Base-by-base conservation (phyloP, 257 asterid species). In the Oldenlandia corymbosa region DNA sequence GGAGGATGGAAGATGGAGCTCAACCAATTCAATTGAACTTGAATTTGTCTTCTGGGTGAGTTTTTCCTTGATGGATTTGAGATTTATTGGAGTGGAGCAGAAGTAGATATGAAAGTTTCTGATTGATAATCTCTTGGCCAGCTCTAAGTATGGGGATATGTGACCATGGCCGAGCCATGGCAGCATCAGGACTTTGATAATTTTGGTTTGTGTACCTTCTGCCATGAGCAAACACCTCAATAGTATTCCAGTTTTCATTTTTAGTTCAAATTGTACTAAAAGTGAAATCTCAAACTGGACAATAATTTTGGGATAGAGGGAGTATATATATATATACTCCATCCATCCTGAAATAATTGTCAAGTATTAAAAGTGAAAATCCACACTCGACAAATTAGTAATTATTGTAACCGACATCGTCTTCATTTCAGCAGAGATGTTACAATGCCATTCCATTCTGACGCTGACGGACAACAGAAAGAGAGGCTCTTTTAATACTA, bases 141-240 rank as follows among this genome's bases (percentile, higher is more conserved):
- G 64, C 51, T 70, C 76, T 5, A 70, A 37, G 30, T 66, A 75
- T 0, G 79, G 79, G 20, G 63, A 24, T 21, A 43, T 70, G 47
- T 75, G 76, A 36, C 79, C 79, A 49, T 75, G 69, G 23, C 73
- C 79, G 61, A 75, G 21, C 79, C 79, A 75, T 39, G 73, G 76
- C 14, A 75, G 39, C 79, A 75, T 71, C 18, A 65, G 55, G 0
- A 75, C 18, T 3, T 36, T 56, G 48, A 47, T 41, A 5, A 10
- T 17, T 10, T 7, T 58, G 55, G 60, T 74, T 30, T 45, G 24
- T 28, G 36, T 49, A 20, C 47, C 28, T 23, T 50, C 60, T 70
- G 24, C 45, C 6, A 21, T 37, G 18, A 30, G 3, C 11, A 1
- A 2, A 11, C 47, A 11, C 47, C 47, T 3, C 47, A 13, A 5